phyloP scores from a whole-genome alignment of 2,329 filamentous ascomycete species.

The Nemania sp. region DNA sequence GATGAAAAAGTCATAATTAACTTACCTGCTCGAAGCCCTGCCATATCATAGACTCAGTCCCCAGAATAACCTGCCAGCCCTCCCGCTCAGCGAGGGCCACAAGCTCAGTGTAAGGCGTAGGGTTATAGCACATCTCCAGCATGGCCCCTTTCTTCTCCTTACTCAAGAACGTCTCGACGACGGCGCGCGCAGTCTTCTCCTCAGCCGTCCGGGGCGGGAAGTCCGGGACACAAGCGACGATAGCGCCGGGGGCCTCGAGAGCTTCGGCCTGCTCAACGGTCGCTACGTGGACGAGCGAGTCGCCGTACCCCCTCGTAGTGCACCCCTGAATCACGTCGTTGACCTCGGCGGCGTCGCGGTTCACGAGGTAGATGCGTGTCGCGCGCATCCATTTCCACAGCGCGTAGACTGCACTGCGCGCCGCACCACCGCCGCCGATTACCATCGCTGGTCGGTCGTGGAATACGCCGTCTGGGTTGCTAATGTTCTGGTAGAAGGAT shows the following conservation, averaged over 20 bases:
- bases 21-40: slow-evolving; percentile 70
- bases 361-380: slow-evolving; percentile 74
- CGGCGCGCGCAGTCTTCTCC: slow-evolving; percentile 62
- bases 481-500: slow-evolving; percentile 63
- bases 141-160: slow-evolving; percentile 66
- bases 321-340: slow-evolving; percentile 68
- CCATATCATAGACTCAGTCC: slow-evolving; percentile 77
- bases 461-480: slow-evolving; percentile 50
- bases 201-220: slow-evolving; percentile 67
- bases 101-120: slow-evolving; percentile 68
- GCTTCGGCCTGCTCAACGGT: slow-evolving; percentile 61
- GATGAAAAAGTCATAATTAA: background rate
- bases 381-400: slow-evolving; percentile 70
- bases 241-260: slow-evolving; percentile 64
- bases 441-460: slow-evolving; percentile 69
- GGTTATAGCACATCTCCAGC: slow-evolving; percentile 85
- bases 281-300: slow-evolving; percentile 62
- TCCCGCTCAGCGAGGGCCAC: slow-evolving; percentile 60
- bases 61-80: slow-evolving; percentile 75
- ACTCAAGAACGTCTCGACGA: slow-evolving; percentile 54
- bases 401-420: slow-evolving; percentile 77
- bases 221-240: slow-evolving; percentile 77
- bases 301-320: slow-evolving; percentile 59
- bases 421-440: slow-evolving; percentile 77
- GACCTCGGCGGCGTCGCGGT: slow-evolving; percentile 70